Conservation (phyloP, 345 rosid genomes). For the Corchorus olitorius region DNA sequence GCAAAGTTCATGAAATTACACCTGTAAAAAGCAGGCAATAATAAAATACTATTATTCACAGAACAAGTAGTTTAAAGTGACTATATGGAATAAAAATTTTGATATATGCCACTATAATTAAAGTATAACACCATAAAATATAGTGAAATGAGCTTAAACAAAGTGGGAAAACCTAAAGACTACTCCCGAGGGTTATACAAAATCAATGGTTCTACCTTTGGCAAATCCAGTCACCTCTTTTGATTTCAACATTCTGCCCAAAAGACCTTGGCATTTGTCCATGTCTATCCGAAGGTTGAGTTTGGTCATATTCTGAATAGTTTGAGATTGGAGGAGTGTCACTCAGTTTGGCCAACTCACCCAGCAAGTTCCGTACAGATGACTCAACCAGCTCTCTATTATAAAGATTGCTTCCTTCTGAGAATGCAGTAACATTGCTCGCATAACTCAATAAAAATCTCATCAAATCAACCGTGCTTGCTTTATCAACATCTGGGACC, state of each 20-base stretch:
- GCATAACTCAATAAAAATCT: slow-evolving; percentile 71
- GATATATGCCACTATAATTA: background rate
- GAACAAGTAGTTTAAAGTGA: background rate
- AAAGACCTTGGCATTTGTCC: slow-evolving; percentile 43
- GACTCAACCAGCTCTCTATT: slow-evolving; percentile 49
- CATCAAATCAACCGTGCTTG: slow-evolving; percentile 72
- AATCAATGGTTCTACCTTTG: slow-evolving; percentile 50
- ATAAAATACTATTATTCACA: slow-evolving; percentile 10
- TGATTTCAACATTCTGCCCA: slow-evolving; percentile 66
- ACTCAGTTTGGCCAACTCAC: slow-evolving; percentile 57
- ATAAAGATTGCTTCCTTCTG: slow-evolving; percentile 32
- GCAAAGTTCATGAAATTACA: slow-evolving; percentile 94
- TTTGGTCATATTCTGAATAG: slow-evolving; percentile 33
- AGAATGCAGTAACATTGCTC: slow-evolving; percentile 38
- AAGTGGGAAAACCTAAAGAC: background rate
- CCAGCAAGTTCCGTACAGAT: slow-evolving; percentile 62
- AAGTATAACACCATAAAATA: slow-evolving; percentile 2
- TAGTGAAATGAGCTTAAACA: slow-evolving; percentile 1
- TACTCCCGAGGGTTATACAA: background rate
- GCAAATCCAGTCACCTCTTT: slow-evolving; percentile 96
- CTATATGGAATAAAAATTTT: background rate
- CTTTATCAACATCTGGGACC: slow-evolving; percentile 45
- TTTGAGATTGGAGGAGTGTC: slow-evolving; percentile 29
- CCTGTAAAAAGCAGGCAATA: slow-evolving; percentile 49
- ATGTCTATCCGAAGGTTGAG: slow-evolving; percentile 45